Conservation (phyloP, 2,329 filamentous ascomycete genomes). For the Monilinia fructicola region DNA sequence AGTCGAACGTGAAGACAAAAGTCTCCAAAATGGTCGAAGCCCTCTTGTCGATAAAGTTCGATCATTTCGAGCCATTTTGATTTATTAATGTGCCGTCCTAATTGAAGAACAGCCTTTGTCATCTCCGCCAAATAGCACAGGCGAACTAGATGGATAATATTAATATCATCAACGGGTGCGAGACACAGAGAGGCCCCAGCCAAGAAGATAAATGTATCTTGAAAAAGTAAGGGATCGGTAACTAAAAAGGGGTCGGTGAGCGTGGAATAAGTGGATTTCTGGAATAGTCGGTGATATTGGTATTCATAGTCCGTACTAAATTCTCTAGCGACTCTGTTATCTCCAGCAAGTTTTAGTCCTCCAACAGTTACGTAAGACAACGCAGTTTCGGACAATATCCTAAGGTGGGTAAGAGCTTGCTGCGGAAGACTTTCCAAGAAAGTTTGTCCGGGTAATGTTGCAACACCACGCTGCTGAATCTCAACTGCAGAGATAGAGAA, state of each 20-base stretch:
- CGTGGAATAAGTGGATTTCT: conserved; percentile 25
- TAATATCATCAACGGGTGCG: conserved; percentile 64
- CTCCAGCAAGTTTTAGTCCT: conserved; percentile 59
- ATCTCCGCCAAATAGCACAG: conserved; percentile 91
- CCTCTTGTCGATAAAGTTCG: conserved; percentile 11
- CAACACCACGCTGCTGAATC: conserved; percentile 85
- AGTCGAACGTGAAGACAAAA: conserved; percentile 33
- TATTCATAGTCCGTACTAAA: conserved; percentile 66
- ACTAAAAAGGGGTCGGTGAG: background rate
- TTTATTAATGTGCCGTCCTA: conserved; percentile 54
- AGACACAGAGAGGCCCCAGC: conserved; percentile 74
- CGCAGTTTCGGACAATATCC: conserved; percentile 84
- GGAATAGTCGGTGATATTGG: conserved; percentile 74
- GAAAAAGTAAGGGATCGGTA: conserved; percentile 57
- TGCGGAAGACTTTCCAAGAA: conserved; percentile 82
- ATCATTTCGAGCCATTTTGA: conserved; percentile 48
- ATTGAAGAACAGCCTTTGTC: conserved; percentile 70
- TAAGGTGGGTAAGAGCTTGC: conserved; percentile 79
- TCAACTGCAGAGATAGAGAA: conserved; percentile 86
- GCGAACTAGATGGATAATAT: conserved; percentile 76
- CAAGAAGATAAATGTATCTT: conserved; percentile 78
- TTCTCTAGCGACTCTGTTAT: conserved; percentile 64
- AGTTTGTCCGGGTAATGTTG: conserved; percentile 69
- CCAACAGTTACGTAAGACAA: conserved; percentile 81
- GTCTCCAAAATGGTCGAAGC: conserved; percentile 29